Base-by-base conservation (phyloP, 2,329 filamentous ascomycete species). In the Monilinia vaccinii-corymbosi region DNA sequence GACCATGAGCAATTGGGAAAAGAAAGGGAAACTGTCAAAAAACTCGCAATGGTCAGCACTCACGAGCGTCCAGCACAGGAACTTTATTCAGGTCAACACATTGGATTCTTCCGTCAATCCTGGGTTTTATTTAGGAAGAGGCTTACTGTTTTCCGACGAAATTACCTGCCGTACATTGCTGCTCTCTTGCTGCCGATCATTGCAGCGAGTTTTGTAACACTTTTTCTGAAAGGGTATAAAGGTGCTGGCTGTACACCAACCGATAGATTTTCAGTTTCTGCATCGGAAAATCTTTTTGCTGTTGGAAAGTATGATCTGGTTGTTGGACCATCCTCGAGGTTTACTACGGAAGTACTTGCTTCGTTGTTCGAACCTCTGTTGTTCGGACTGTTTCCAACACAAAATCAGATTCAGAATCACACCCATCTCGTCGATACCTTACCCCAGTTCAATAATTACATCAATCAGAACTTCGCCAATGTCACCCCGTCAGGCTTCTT, bases 401-500 rank as follows among this genome's bases (percentile, higher is more conserved):
- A 55, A 48, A 57, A 40, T 21, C 58, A 63, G 40, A 58, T 67
- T 7, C 56, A 63, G 16, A 58, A 51, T 23, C 47, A 62, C n/a
- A 40, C 70, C 21, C 64, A 69, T 45, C 58, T 63, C 0, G 85
- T 91, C 10, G 76, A 89, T 61, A 85, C 81, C 0, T 77, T 90
- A 8, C 74, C 80, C 32, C 81, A 87, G 0, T 95, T 96, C 73
- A 84, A 86, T 60, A 70, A 78, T 28, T 87, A 81, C 64, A 81
- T 96, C 52, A 68, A 76, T 4, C 73, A 77, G 8, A 79, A 85
- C 38, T 90, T 86, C 70, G 79, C 76, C 55, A 86, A 85, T 56
- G 79, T 93, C 45, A 87, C 83, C 0, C 90, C 89, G 0, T 89
- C 87, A n/a, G 91, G 87, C 0, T 81, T 94, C 70, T 96, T 89